Conservation (phyloP, 2,329 filamentous ascomycete species). For the Aspergillus tubingensis region DNA sequence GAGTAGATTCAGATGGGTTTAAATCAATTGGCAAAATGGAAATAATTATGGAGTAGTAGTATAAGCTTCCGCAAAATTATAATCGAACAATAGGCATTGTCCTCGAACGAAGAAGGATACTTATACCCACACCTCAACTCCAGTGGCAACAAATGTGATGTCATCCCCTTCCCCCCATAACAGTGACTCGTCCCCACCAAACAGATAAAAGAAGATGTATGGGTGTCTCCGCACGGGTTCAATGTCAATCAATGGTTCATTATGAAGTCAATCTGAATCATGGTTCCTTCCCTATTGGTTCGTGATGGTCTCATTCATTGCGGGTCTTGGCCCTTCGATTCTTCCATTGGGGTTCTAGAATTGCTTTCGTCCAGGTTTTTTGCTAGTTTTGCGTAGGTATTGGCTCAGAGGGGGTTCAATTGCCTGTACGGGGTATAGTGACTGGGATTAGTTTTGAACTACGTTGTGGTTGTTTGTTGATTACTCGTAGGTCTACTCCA, state of each 20-base stretch:
- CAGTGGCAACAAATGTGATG: too few species aligned
- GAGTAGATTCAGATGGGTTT: not conserved
- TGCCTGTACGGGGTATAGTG: not conserved
- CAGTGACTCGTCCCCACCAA: not conserved
- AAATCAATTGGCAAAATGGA: too few species aligned
- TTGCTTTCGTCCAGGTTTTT: too few species aligned
- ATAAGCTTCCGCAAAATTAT: not conserved
- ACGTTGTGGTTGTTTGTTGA: not conserved
- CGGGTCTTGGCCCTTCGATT: not conserved
- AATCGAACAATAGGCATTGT: not conserved
- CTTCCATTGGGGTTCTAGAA: too few species aligned
- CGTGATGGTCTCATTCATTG: not conserved
- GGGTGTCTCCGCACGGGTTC: too few species aligned
- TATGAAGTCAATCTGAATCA: not conserved
- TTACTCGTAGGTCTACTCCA: too few species aligned
- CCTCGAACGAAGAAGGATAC: too few species aligned
- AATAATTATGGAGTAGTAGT: not conserved
- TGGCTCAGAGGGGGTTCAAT: not conserved
- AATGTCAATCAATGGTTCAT: not conserved
- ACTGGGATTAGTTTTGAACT: too few species aligned
- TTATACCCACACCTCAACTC: too few species aligned
- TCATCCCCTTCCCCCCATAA: too few species aligned
- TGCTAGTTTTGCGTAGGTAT: too few species aligned
- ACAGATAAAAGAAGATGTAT: not conserved
- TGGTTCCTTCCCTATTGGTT: not conserved